Conservation (phyloP, 1,284 basidiomycete species). For the Paramarasmius palmivorus region DNA sequence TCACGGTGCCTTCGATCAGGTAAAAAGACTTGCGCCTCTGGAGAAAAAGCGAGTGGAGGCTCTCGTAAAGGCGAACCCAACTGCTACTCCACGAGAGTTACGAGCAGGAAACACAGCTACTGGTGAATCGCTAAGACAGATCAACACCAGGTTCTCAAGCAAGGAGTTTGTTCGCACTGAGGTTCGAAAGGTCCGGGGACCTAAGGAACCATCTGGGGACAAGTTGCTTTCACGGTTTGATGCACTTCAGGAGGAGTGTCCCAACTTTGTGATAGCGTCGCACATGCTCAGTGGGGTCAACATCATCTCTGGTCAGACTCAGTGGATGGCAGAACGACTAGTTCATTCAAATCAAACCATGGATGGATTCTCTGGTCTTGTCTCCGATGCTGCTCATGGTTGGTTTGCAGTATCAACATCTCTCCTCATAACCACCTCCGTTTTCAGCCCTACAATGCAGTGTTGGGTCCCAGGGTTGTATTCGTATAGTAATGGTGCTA, state of each 20-base stretch:
- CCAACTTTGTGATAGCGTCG: neutral
- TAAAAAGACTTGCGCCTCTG: no score
- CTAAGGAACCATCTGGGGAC: neutral
- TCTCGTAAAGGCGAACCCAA: neutral
- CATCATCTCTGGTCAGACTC: constrained; percentile 6
- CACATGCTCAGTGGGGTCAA: constrained; percentile 3
- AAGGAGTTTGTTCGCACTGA: neutral
- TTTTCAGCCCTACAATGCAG: neutral
- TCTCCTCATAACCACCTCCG: constrained; percentile 3
- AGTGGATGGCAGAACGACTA: constrained; percentile 6
- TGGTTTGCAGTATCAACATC: constrained; percentile 6
- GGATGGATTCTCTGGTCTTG: constrained; percentile 3
- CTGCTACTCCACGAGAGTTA: neutral
- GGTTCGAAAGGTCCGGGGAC: neutral
- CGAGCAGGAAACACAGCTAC: constrained; percentile 6
- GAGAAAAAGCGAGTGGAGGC: no score
- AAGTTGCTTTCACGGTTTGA: constrained; percentile 5
- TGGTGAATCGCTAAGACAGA: neutral
- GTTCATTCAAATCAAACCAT: neutral
- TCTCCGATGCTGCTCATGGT: constrained; percentile 12
- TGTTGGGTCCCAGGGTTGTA: neutral
- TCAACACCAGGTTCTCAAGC: neutral
- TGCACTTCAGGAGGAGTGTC: constrained; percentile 3
- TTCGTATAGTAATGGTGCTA: neutral
- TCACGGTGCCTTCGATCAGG: no score